Evolutionary conservation across 768 basidiomycete species (phyloP), one percentile per base, ranked within the genome.

Genomic region (Boletales sp.): DNA sequence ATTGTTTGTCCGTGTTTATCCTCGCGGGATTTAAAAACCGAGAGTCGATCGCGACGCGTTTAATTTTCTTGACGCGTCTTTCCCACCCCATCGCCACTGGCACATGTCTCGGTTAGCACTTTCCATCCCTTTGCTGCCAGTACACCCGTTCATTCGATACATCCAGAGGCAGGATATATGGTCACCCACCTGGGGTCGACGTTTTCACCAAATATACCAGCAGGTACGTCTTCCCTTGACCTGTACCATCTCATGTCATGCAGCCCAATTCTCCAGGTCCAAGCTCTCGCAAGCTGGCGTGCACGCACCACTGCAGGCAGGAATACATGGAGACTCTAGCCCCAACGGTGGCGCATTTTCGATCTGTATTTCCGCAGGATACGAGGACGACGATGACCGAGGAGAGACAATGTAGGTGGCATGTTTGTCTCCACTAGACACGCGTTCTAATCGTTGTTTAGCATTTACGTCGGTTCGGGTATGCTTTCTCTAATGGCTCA

Each of bases 351-450:
- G 69, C 2, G 72, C 74, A 10, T 74, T 60, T 45, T 76, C 75
- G 13, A 66, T 76, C 18, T 74, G 74, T 15, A 39, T 76, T 14
- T 72, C 75, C 34, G 65, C 56, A 12, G 72, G 72, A 8, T 76
- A 76, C 38, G 69, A 72, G 40, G 75, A 76, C 54, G 68, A 76
- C 50, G 15, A 43, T 2, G 74, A 76, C 29, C 0, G 36, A 0
- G 74, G 75, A 29, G 65, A 72, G 0, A 64, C 5, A 8, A 71
- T 75, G 74, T 21, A 21, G 74, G 52, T 5, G 71, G 51, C 49
- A 31, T 27, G 21, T 6, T 39, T 21, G 2, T n/a, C 15, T 27
- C 37, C 8, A 49, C 32, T 9, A 19, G 14, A n/a, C 36, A 41
- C 17, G 18, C 27, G 12, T 40, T 31, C 52, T 62, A 35, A 53